Percentiles rank a stretch among this genome's conserved stretches.
These are phyloP conservation scores for Aureobasidium sp. DNA, from an alignment of 2,329 filamentous ascomycete species.

Conservation along the genomic window DNA sequence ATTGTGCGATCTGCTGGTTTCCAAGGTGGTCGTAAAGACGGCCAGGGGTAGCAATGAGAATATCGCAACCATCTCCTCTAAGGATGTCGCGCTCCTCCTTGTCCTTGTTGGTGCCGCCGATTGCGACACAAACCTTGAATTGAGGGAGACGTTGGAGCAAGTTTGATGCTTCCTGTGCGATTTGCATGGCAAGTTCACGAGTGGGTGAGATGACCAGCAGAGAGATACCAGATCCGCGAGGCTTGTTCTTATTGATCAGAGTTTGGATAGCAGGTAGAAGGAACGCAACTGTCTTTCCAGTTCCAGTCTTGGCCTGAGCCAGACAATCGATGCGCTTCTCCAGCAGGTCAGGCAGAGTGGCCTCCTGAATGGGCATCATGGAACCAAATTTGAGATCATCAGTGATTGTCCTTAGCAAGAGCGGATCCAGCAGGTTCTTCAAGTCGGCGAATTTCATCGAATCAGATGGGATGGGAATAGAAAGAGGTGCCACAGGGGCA, in stretches of 20 bases:
- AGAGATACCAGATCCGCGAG: constrained; percentile 77
- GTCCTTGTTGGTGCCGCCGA: constrained; percentile 19
- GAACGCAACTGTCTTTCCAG: constrained; percentile 95
- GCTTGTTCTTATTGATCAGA: constrained; percentile 80
- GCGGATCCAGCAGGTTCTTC: constrained; percentile 77
- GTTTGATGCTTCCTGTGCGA: constrained; percentile 77
- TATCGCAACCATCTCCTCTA: constrained; percentile 79
- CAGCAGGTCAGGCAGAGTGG: constrained; percentile 57
- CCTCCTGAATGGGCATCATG: constrained; percentile 62
- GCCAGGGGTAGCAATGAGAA: constrained; percentile 90
- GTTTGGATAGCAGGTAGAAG: constrained; percentile 89
- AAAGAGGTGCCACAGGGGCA: constrained; percentile 13
- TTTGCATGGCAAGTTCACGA: constrained; percentile 69
- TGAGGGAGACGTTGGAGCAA: constrained; percentile 82
- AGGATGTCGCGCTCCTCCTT: constrained; percentile 76
- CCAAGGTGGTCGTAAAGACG: constrained; percentile 86
- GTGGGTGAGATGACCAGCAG: constrained; percentile 90
- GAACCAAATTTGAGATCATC: constrained; percentile 29
- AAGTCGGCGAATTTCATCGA: constrained; percentile 73
- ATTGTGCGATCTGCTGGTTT: constrained; percentile 60
- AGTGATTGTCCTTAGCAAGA: constrained; percentile 76
- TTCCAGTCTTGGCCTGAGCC: constrained; percentile 83
- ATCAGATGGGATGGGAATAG: constrained; percentile 10
- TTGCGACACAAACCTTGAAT: constrained; percentile 66
- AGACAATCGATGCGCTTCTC: constrained; percentile 57